These are phyloP conservation scores for Mucor irregularis DNA, from an alignment of 371 early-diverging fungal species.

Conservation along the genomic window DNA sequence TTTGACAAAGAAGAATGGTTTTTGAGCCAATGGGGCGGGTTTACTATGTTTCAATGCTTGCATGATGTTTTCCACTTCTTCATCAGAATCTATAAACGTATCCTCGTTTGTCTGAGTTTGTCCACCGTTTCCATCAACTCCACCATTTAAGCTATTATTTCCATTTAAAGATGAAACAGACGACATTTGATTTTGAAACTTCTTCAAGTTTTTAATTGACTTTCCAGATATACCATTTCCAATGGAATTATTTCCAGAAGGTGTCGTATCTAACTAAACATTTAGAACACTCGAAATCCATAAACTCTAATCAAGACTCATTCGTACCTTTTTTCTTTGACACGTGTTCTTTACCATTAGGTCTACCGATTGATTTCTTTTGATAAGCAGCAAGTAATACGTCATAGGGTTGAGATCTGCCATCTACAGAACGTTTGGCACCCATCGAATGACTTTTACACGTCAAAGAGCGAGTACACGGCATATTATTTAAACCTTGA, in stretches of 20 bases:
- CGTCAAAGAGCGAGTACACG: conserved; percentile 80
- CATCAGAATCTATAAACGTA: conserved; percentile 59
- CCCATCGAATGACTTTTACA: conserved; percentile 89
- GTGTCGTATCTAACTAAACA: too few relatives aligned
- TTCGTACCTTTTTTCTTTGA: conserved; percentile 7
- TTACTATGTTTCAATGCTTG: conserved; percentile 49
- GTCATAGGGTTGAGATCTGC: conserved; percentile 78
- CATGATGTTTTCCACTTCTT: conserved; percentile 66
- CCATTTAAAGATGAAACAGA: conserved; percentile 11
- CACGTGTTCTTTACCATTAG: conserved; percentile 38
- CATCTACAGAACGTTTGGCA: conserved; percentile 76
- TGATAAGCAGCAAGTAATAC: conserved; percentile 69
- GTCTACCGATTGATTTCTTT: conserved; percentile 57
- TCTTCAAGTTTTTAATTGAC: conserved; percentile 18
- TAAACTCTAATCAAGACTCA: too few relatives aligned
- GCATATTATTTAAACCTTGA: conserved; percentile 52
- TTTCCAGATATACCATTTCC: conserved; percentile 5
- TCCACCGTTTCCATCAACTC: not conserved
- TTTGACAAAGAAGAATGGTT: conserved; percentile 53
- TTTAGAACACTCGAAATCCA: too few relatives aligned
- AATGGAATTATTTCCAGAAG: not conserved
- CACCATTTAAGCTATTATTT: conserved; percentile 12
- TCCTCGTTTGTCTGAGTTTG: conserved; percentile 24
- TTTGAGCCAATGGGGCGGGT: conserved; percentile 63
- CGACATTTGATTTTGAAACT: conserved; percentile 14